Percentiles rank a stretch among this genome's conserved stretches.
These are phyloP conservation scores for Escallonia rubra DNA, from an alignment of 129 eudicot genomes.

Conservation along the genomic window DNA sequence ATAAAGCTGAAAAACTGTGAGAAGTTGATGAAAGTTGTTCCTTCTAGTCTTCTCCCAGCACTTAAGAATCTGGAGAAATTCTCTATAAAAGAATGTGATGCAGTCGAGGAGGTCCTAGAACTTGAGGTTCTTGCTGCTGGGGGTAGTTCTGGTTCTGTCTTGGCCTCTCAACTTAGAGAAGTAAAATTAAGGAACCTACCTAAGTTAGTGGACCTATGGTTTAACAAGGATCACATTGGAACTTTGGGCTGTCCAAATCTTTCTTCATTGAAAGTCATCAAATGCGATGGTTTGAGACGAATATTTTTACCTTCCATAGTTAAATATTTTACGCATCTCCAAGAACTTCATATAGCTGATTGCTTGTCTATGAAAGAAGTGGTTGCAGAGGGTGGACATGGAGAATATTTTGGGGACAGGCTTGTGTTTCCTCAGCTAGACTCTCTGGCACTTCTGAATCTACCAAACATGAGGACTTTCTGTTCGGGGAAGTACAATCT, in stretches of 20 bases:
- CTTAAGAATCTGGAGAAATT: conserved; percentile 32
- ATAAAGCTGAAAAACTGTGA: conserved; percentile 31
- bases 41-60: conserved; percentile 19
- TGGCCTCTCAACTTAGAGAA: conserved; percentile 4
- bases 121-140: conserved; percentile 7
- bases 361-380: conserved; percentile 16
- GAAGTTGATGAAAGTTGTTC: conserved; percentile 19
- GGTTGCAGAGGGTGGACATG: conserved; percentile 3
- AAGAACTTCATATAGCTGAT: conserved; percentile 12
- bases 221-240: conserved; percentile 12
- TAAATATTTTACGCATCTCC: conserved; percentile 9
- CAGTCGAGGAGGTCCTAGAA: conserved; percentile 26
- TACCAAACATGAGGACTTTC: conserved; percentile 18
- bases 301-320: conserved; percentile 8
- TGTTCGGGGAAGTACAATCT: conserved; percentile 4
- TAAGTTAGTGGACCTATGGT: conserved; percentile 13
- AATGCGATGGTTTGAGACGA: conserved; percentile 5
- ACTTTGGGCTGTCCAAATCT: conserved; percentile 7
- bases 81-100: conserved; percentile 14
- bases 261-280: conserved; percentile 10
- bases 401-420: conserved; percentile 3
- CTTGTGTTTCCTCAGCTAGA: conserved; percentile 22
- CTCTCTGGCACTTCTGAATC: conserved; percentile 10
- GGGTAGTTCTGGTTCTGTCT: conserved; percentile 4
- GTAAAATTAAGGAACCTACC: conserved; percentile 13